Evolutionary conservation across 345 rosid species (phyloP).

Genomic region (Crucihimalaya himalaica): DNA sequence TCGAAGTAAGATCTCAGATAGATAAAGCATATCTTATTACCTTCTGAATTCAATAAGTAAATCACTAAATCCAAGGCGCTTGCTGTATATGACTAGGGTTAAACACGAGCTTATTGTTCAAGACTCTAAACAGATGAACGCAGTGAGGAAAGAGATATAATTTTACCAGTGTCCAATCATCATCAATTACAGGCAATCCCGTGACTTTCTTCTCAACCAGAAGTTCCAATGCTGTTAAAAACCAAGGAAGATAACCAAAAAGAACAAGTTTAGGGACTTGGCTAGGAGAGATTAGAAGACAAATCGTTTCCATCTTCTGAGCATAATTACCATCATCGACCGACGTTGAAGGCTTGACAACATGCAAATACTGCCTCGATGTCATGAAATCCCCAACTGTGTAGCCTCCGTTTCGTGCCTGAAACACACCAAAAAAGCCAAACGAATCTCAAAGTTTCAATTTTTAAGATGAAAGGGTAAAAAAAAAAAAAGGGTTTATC

Average conservation of each 20-base stretch:
- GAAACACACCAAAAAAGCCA: slow-evolving; percentile 12
- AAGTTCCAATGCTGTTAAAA: slow-evolving; percentile 65
- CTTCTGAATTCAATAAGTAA: neutral
- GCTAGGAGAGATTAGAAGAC: neutral
- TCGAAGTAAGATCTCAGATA: neutral
- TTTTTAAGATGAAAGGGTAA: neutral
- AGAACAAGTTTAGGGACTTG: neutral
- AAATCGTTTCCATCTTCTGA: neutral
- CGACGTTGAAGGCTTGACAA: slow-evolving; percentile 72
- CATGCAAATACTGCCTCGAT: slow-evolving; percentile 57
- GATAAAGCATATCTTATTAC: neutral
- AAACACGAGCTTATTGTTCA: slow-evolving; percentile 1
- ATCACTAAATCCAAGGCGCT: neutral
- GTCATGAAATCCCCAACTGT: slow-evolving; percentile 96
- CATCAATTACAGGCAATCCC: slow-evolving; percentile 90
- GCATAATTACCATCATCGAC: slow-evolving; percentile 75
- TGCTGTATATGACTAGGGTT: neutral
- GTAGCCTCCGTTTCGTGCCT: slow-evolving; percentile 63
- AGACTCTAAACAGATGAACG: neutral
- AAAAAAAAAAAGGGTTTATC: neutral
- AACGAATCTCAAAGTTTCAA: slow-evolving; percentile 5
- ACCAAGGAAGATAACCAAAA: neutral
- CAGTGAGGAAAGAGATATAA: neutral
- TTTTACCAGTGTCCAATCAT: slow-evolving; percentile 82
- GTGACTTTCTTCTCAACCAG: slow-evolving; percentile 86